These are phyloP conservation scores for Cryphonectria nitschkei DNA, from an alignment of 2,329 filamentous ascomycete species.

Conservation along the genomic window DNA sequence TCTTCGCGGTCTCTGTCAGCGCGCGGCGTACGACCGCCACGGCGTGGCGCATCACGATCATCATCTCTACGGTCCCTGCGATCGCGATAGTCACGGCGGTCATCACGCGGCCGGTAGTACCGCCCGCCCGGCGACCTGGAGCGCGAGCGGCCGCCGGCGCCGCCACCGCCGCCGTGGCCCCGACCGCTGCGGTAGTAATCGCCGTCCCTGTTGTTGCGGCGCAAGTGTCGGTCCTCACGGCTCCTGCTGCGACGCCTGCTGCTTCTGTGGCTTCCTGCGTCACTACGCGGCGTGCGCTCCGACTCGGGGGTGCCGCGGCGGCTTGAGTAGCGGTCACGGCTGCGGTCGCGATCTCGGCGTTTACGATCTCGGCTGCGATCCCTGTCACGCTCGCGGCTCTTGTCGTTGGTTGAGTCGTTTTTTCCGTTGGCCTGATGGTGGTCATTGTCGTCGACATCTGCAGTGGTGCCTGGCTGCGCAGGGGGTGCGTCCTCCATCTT, in stretches of 20 bases:
- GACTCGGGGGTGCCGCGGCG: constrained; percentile 62
- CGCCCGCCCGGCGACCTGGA: constrained; percentile 69
- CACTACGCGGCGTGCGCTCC: constrained; percentile 72
- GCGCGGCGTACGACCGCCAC: constrained; percentile 47
- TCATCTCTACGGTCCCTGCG: constrained; percentile 52
- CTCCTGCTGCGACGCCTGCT: constrained; percentile 81
- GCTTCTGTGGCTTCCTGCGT: constrained; percentile 80
- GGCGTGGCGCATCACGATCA: constrained; percentile 47
- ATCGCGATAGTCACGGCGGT: constrained; percentile 48
- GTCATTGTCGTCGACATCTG: constrained; percentile 63
- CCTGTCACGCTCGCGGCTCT: constrained; percentile 44
- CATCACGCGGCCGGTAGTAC: constrained; percentile 56
- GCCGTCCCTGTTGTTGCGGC: constrained; percentile 68
- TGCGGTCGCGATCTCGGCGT: constrained; percentile 53
- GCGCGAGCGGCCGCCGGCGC: constrained; percentile 55
- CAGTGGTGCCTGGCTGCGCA: constrained; percentile 35
- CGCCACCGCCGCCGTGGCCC: constrained; percentile 50
- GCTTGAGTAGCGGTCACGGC: constrained; percentile 51
- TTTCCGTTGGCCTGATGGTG: constrained; percentile 57
- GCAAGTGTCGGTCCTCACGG: constrained; percentile 73
- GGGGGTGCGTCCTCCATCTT: constrained; percentile 40
- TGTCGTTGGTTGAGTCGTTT: constrained; percentile 51
- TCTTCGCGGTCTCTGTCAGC: constrained; percentile 57
- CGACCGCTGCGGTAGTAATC: constrained; percentile 71
- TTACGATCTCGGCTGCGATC: constrained; percentile 60